A percentile compares a stretch with the other conserved stretches of the same genome.
phyloP scores from a whole-genome alignment of 2,329 filamentous ascomycete genomes.

The Aspergillus sp. region DNA sequence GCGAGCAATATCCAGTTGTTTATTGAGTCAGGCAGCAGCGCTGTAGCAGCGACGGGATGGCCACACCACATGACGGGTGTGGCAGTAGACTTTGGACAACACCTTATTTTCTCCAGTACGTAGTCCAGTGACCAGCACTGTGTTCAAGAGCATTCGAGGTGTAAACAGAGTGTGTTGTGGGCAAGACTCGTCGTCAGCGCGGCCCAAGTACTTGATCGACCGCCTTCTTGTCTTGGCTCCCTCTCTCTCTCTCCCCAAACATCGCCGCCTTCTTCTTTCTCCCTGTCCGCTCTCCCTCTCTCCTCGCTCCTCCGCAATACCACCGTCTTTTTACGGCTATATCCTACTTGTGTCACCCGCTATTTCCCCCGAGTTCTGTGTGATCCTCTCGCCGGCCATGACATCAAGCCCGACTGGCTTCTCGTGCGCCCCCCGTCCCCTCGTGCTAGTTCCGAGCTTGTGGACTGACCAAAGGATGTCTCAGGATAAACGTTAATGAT shows the following conservation, averaged over 20 bases:
- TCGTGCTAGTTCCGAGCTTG: slow-evolving; percentile 10
- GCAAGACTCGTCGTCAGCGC: neutral
- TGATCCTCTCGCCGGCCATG: slow-evolving; percentile 29
- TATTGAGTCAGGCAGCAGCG: slow-evolving; percentile 6
- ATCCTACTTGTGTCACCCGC: slow-evolving; percentile 2
- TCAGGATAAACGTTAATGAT: slow-evolving; percentile 63
- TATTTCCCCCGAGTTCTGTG: slow-evolving; percentile 4
- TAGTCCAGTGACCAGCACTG: neutral
- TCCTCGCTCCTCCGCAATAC: neutral
- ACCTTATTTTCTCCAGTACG: slow-evolving; percentile 2
- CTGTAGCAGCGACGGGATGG: slow-evolving; percentile 8
- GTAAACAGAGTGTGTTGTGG: neutral
- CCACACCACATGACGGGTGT: slow-evolving; percentile 12
- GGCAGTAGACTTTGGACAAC: neutral
- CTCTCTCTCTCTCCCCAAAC: too few species aligned
- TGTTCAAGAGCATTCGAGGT: too few species aligned
- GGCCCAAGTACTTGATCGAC: too few species aligned
- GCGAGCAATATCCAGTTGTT: neutral
- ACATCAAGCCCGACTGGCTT: slow-evolving; percentile 36
- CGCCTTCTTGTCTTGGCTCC: too few species aligned
- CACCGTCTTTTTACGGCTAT: slow-evolving; percentile 1
- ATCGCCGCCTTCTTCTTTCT: slow-evolving; percentile 1
- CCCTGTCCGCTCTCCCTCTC: neutral
- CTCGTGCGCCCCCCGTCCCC: slow-evolving; percentile 30
- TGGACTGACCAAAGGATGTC: slow-evolving; percentile 15